These are phyloP conservation scores for Collybia mongolica DNA, from an alignment of 768 basidiomycete genomes.

Conservation along the genomic window DNA sequence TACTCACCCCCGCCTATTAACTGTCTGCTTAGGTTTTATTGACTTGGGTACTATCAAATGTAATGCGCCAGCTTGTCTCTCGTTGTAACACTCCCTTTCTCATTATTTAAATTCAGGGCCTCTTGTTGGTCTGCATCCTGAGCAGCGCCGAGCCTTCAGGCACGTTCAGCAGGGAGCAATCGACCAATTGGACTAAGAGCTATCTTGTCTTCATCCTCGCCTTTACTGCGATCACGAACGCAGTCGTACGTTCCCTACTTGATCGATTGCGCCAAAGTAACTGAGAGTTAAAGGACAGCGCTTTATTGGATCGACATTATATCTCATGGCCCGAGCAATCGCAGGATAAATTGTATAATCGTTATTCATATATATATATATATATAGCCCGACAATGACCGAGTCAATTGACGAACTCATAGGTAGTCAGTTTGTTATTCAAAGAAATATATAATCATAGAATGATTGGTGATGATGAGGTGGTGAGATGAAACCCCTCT, in stretches of 20 bases:
- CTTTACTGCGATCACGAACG: slow-evolving; percentile 79
- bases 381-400: slow-evolving; percentile 2
- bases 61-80: slow-evolving; percentile 20
- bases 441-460: slow-evolving; percentile 46
- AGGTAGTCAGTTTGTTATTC: background rate
- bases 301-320: slow-evolving; percentile 28
- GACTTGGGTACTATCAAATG: slow-evolving; percentile 84
- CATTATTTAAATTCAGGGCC: slow-evolving; percentile 41
- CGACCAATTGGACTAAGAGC: slow-evolving; percentile 59
- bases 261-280: slow-evolving; percentile 3
- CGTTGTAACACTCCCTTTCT: background rate
- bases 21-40: slow-evolving; percentile 52
- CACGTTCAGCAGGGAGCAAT: slow-evolving; percentile 54
- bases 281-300: slow-evolving; percentile 15
- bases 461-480: slow-evolving; percentile 24
- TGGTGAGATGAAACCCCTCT: slow-evolving; percentile 2
- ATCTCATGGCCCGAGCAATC: slow-evolving; percentile 25
- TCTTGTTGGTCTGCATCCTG: slow-evolving; percentile 70
- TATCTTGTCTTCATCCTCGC: slow-evolving; percentile 81
- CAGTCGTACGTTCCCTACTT: slow-evolving; percentile 39
- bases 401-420: background rate
- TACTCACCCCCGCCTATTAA: background rate
- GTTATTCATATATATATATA: slow-evolving; percentile 8
- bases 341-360: slow-evolving; percentile 19
- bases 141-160: slow-evolving; percentile 52